These are phyloP conservation scores for Neurospora sp. DNA, from an alignment of 2,329 filamentous ascomycete species.

Conservation along the genomic window DNA sequence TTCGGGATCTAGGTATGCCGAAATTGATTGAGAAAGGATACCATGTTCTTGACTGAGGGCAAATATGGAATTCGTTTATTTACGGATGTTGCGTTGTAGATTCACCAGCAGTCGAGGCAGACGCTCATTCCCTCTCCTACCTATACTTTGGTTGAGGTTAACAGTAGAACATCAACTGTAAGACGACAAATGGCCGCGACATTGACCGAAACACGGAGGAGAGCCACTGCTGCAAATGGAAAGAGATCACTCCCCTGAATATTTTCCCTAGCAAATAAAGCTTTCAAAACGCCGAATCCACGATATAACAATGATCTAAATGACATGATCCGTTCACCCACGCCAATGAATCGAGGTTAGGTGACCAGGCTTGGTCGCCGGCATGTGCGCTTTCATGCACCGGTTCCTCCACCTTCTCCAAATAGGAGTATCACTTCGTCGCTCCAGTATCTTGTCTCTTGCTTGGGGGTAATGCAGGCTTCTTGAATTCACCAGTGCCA, in stretches of 20 bases:
- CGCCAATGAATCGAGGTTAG: background rate
- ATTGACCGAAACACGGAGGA: background rate
- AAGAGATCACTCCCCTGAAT: background rate
- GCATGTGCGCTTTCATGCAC: background rate
- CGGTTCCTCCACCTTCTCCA: background rate
- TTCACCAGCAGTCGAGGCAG: background rate
- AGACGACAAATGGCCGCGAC: background rate
- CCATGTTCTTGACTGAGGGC: background rate
- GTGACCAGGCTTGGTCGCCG: background rate
- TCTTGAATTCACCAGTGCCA: conserved; percentile 56
- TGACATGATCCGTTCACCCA: background rate
- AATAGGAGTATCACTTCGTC: conserved; percentile 29
- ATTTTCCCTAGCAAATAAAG: background rate
- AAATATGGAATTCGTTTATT: background rate
- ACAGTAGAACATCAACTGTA: background rate
- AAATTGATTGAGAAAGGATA: background rate
- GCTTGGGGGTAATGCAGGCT: conserved; percentile 60
- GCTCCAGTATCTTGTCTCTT: conserved; percentile 64
- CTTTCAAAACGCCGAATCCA: background rate
- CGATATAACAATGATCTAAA: background rate
- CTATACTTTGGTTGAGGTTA: background rate
- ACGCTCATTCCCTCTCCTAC: background rate
- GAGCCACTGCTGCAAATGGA: background rate
- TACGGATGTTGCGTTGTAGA: background rate
- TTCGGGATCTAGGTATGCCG: background rate